A percentile compares a stretch with the other conserved stretches of the same genome.
These are phyloP conservation scores for Fagopyrum tataricum DNA, from an alignment of 148 eudicot genomes.

Conservation along the genomic window DNA sequence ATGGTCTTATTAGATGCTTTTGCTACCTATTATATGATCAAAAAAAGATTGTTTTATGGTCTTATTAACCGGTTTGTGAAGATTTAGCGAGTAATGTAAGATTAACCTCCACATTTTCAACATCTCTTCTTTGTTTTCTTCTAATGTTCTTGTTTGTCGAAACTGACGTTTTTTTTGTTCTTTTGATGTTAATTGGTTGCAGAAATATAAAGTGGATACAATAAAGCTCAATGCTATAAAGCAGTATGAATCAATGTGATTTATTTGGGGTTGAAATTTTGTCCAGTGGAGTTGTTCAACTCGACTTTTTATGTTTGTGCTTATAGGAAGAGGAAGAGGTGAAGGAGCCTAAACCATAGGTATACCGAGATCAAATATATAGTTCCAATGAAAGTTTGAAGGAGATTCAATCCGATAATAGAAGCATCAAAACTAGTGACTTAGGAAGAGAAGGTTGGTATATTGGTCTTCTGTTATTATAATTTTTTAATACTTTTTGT, in stretches of 20 bases:
- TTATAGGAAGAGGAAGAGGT: slow-evolving; percentile 46
- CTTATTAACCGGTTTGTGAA: too few relatives aligned
- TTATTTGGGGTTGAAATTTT: neutral
- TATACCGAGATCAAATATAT: slow-evolving; percentile 52
- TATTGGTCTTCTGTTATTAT: neutral
- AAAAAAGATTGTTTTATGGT: too few relatives aligned
- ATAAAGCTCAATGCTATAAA: slow-evolving; percentile 36
- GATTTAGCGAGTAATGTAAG: slow-evolving; percentile 67
- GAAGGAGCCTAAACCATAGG: slow-evolving; percentile 51
- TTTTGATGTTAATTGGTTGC: slow-evolving; percentile 20
- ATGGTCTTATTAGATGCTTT: too few relatives aligned
- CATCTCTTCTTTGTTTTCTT: neutral
- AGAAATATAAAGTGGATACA: slow-evolving; percentile 52
- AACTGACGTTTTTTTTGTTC: neutral
- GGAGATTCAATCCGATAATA: slow-evolving; percentile 21
- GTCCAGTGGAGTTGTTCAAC: neutral
- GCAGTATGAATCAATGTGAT: slow-evolving; percentile 30
- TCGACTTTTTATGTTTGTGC: neutral
- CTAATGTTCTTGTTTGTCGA: neutral
- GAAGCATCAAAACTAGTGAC: slow-evolving; percentile 13
- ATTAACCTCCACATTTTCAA: slow-evolving; percentile 11
- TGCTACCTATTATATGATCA: too few relatives aligned
- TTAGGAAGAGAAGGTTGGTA: slow-evolving; percentile 46
- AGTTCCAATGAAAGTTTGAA: slow-evolving; percentile 24
- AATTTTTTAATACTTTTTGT: neutral